A percentile compares a stretch with the other conserved stretches of the same genome.
phyloP scores from a whole-genome alignment of 305 asterid genomes.

The Stenogyne calaminthoides region DNA sequence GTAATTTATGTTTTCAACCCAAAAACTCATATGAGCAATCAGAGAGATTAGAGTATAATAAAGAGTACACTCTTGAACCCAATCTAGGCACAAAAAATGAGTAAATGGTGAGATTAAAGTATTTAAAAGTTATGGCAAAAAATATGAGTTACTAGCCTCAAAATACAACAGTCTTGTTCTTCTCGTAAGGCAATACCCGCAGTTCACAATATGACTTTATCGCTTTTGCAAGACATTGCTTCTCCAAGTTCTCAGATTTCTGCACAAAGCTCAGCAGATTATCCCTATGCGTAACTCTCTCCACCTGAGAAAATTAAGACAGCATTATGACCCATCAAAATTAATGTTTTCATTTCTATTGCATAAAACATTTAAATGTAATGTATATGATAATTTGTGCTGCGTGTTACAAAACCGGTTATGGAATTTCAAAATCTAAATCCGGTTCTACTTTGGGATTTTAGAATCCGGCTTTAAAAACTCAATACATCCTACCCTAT shows the following conservation, averaged over 20 bases:
- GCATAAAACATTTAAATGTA: no score
- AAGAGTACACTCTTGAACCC: not conserved
- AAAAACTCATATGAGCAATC: not conserved
- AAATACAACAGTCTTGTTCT: conserved; percentile 82
- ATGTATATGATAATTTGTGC: no score
- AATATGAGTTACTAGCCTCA: conserved; percentile 34
- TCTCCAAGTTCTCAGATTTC: conserved; percentile 91
- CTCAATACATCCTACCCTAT: no score
- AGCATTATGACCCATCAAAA: not conserved
- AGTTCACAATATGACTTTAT: conserved; percentile 85
- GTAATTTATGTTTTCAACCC: not conserved
- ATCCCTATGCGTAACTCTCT: conserved; percentile 86
- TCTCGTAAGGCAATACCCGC: conserved; percentile 78
- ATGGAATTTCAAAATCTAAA: no score
- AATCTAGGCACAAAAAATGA: conserved; percentile 5
- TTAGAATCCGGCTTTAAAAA: no score
- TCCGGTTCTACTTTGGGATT: no score
- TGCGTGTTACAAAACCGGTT: no score
- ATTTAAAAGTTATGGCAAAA: conserved; percentile 7
- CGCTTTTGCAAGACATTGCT: conserved; percentile 88
- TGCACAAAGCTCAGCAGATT: conserved; percentile 69
- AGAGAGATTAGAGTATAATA: conserved; percentile 17
- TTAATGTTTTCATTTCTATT: no score
- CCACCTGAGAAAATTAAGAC: conserved; percentile 59
- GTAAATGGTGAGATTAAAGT: conserved; percentile 5